Evolutionary conservation across 139 green algal genomes (phyloP).

Genomic region (Tetraselmis chui): DNA sequence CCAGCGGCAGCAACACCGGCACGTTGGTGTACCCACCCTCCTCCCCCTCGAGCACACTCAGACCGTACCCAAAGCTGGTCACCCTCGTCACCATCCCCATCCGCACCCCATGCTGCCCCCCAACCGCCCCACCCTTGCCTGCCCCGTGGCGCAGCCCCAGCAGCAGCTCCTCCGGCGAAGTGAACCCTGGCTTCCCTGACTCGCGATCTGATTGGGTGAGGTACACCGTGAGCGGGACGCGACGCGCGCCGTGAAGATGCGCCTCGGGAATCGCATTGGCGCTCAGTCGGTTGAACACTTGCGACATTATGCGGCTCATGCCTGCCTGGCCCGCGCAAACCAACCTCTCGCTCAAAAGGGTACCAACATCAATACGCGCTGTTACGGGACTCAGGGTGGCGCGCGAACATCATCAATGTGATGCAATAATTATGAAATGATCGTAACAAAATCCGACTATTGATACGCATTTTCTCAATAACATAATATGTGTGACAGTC

Average conservation of each 20-base stretch:
- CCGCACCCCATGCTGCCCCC: background rate
- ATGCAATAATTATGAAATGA: no score
- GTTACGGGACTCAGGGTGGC: no score
- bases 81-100: slow-evolving; percentile 6
- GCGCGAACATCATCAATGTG: no score
- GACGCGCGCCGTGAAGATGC: background rate
- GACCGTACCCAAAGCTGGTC: slow-evolving; percentile 9
- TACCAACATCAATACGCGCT: no score
- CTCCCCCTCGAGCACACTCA: background rate
- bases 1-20: background rate
- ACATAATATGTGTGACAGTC: no score
- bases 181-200: background rate
- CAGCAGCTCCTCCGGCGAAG: slow-evolving; percentile 2
- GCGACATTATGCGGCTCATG: background rate
- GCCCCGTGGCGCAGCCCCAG: background rate
- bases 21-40: background rate
- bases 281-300: slow-evolving; percentile 10
- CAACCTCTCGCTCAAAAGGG: no score
- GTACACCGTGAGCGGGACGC: background rate
- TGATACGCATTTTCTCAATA: no score
- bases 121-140: background rate
- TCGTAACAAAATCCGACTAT: no score
- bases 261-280: slow-evolving; percentile 11
- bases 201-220: background rate
- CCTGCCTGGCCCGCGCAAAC: background rate